phyloP scores from a whole-genome alignment of 345 rosid genomes.

The Acer saccharum region DNA sequence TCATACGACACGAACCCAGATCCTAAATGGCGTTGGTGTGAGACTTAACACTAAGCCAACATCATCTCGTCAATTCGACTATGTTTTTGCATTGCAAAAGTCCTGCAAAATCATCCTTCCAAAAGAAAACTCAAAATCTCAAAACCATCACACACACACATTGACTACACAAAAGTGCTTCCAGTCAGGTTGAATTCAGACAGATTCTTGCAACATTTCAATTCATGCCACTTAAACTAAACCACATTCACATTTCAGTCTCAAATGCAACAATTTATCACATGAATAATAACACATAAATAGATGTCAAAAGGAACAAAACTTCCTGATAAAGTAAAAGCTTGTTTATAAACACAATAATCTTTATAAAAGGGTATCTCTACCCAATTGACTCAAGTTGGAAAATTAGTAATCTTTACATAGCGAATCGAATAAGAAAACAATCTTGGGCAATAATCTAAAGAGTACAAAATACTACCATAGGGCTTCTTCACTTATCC shows the following conservation, averaged over 20 bases:
- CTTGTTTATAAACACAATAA: neutral
- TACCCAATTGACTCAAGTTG: neutral
- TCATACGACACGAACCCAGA: too few relatives aligned
- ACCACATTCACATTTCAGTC: neutral
- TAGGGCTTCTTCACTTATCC: constrained; percentile 32
- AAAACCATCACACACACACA: too few relatives aligned
- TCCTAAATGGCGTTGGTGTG: too few relatives aligned
- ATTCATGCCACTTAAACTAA: neutral
- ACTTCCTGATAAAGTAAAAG: neutral
- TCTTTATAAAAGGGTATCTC: neutral
- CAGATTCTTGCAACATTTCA: neutral
- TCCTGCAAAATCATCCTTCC: neutral
- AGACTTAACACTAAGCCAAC: too few relatives aligned
- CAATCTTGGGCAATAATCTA: neutral
- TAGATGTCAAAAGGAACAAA: neutral
- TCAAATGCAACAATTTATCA: neutral
- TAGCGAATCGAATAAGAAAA: neutral
- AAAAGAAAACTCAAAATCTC: neutral
- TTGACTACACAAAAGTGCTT: neutral
- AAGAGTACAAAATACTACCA: constrained; percentile 25
- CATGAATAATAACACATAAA: neutral
- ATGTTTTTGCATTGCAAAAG: neutral
- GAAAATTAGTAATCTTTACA: neutral
- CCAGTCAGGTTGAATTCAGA: neutral
- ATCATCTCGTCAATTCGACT: too few relatives aligned